Evolutionary conservation across 495 filamentous ascomycete species (phyloP), one percentile per base, ranked within the genome.

Genomic region (Cercophora sp.): DNA sequence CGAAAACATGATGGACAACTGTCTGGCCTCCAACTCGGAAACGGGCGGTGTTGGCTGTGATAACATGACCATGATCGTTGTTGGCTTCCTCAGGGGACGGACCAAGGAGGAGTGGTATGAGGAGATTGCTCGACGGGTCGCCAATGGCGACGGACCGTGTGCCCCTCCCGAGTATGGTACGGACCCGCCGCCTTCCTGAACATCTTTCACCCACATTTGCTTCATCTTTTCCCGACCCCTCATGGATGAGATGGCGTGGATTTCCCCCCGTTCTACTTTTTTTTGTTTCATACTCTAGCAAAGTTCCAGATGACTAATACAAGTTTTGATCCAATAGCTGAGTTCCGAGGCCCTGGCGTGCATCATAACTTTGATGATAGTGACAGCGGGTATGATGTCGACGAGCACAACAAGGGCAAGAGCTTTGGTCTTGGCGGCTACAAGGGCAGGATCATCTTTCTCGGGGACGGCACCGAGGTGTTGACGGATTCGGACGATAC

Each of bases 1-100:
- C 71, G 93, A 98, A 76, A 98, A 98, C 75, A 94, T 98, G 90
- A 98, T 98, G 93, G 91, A 97, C 75, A 98, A 97, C 72, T 98
- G 93, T 67, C 80, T 97, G 48, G 88, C 93, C 24, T 91, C 90
- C 45, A 96, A 93, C 78, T 93, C 91, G 60, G 94, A 98, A 70
- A 97, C 93, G 35, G 93, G 93, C 26, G 93, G 93, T 37, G 93
- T 98, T 42, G 93, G 93, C 55, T 98, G 93, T 72, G 93, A 98
- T 72, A 98, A 98, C 76, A 98, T 98, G 93, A 98, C 93, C 57
- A 96, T 97, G 87, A 79, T 85, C 60, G 75, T 98, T 58, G 77
- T 98, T 65, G 93, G 85, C 56, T 82, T 98, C 62, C 82, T 98
- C 48, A 81, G 85, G 57, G 93, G 92, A 66, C 86, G 85, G 78